These are phyloP conservation scores for Lentinula boryana DNA, from an alignment of 768 basidiomycete genomes.

Conservation along the genomic window DNA sequence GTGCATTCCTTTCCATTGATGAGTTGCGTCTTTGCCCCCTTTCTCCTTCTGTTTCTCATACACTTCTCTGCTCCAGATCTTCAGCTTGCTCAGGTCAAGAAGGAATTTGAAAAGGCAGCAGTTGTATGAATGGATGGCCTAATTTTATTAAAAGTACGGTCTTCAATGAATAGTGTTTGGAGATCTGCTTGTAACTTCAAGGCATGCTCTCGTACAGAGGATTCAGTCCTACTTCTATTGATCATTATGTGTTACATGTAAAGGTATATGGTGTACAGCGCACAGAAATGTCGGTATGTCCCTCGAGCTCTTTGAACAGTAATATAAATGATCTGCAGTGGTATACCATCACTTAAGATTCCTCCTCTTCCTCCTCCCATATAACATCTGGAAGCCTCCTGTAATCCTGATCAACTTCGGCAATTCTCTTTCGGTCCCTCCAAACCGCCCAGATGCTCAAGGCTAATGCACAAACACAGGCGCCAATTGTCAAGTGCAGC, in stretches of 20 bases:
- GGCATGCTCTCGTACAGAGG: not conserved
- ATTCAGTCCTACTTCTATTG: not conserved
- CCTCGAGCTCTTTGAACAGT: too few species aligned
- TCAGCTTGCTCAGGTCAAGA: slow-evolving; percentile 28
- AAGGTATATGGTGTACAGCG: not conserved
- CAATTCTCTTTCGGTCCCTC: slow-evolving; percentile 26
- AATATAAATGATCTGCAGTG: too few species aligned
- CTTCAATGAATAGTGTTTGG: too few species aligned
- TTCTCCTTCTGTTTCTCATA: too few species aligned
- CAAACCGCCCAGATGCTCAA: slow-evolving; percentile 48
- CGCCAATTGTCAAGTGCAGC: slow-evolving; percentile 44
- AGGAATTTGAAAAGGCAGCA: not conserved
- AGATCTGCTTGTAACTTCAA: too few species aligned
- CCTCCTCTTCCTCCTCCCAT: not conserved
- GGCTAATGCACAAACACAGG: slow-evolving; percentile 37
- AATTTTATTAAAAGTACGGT: too few species aligned
- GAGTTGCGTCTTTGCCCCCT: not conserved
- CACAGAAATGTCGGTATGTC: not conserved
- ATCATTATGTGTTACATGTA: not conserved
- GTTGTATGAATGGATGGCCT: not conserved
- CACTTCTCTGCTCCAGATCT: not conserved
- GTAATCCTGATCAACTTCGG: not conserved
- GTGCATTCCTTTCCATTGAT: not conserved
- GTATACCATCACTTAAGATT: not conserved
- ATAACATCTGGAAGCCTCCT: not conserved